Conservation (phyloP, 225 moss, liverwort and hornwort species). For the Bryum argenteum region DNA sequence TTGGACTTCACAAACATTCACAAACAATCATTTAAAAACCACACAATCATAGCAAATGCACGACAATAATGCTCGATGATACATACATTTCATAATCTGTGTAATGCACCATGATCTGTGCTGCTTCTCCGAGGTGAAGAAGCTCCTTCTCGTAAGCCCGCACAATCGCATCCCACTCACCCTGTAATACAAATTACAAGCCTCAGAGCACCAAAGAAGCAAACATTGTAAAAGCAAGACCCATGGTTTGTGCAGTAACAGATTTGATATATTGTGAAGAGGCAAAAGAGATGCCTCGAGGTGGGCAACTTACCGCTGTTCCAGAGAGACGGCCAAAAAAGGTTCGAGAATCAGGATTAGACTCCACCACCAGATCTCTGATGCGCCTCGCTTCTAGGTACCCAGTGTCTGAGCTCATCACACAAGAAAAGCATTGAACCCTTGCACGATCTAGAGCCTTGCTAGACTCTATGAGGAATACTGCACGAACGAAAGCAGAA, state of each 20-base stretch:
- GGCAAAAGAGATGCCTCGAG: background rate
- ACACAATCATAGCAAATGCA: conserved; percentile 5
- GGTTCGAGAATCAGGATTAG: conserved; percentile 73
- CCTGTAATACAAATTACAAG: conserved; percentile 47
- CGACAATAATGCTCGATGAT: background rate
- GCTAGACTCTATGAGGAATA: too few species aligned
- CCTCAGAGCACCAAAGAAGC: background rate
- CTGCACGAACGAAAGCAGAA: too few species aligned
- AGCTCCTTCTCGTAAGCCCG: conserved; percentile 92
- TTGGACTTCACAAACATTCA: conserved; percentile 61
- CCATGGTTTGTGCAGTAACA: too few species aligned
- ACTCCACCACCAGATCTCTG: conserved; percentile 65
- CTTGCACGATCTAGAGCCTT: too few species aligned
- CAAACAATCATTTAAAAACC: conserved; percentile 1
- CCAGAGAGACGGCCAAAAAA: conserved; percentile 87
- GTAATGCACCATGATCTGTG: conserved; percentile 92
- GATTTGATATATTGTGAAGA: too few species aligned
- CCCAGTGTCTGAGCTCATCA: conserved; percentile 70
- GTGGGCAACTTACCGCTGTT: conserved; percentile 65
- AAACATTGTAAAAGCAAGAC: background rate
- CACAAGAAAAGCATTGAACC: background rate
- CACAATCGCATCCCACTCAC: conserved; percentile 93
- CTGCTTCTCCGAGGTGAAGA: conserved; percentile 85
- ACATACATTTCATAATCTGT: conserved; percentile 96
- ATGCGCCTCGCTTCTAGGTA: conserved; percentile 85